Percentiles rank a stretch among this genome's conserved stretches.
These are phyloP conservation scores for Magnaporthales sp. DNA, from an alignment of 2,329 filamentous ascomycete species.

Conservation along the genomic window DNA sequence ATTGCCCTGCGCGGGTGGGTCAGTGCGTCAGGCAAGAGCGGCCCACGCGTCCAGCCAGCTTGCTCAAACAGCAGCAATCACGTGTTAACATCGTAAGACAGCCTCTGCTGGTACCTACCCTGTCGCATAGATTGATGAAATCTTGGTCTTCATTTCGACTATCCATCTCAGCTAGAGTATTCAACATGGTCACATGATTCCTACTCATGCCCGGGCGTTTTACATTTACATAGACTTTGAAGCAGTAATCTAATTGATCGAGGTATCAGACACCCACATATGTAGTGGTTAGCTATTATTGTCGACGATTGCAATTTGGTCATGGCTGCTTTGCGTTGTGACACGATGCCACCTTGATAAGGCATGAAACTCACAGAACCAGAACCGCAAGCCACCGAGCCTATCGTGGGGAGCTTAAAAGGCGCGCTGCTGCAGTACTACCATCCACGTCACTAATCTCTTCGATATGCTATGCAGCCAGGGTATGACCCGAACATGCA, in stretches of 20 bases:
- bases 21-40: slow-evolving; percentile 6
- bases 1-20: neutral
- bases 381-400: too few relatives aligned
- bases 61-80: neutral
- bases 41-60: slow-evolving; percentile 4
- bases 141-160: neutral
- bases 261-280: too few relatives aligned
- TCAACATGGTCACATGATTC: neutral
- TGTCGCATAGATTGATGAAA: neutral
- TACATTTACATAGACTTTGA: neutral
- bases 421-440: neutral
- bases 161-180: neutral
- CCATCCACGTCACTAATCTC: neutral
- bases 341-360: too few relatives aligned
- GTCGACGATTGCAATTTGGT: too few relatives aligned
- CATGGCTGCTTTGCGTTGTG: too few relatives aligned
- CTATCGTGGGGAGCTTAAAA: neutral
- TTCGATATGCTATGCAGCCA: neutral
- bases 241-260: neutral
- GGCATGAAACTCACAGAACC: too few relatives aligned
- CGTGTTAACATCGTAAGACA: neutral
- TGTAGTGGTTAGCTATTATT: too few relatives aligned
- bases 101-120: neutral
- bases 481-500: neutral
- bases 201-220: neutral